A percentile compares a stretch with the other conserved stretches of the same genome.
Conservation (phyloP, 2,329 filamentous ascomycete species). For the Capronia coronata region DNA sequence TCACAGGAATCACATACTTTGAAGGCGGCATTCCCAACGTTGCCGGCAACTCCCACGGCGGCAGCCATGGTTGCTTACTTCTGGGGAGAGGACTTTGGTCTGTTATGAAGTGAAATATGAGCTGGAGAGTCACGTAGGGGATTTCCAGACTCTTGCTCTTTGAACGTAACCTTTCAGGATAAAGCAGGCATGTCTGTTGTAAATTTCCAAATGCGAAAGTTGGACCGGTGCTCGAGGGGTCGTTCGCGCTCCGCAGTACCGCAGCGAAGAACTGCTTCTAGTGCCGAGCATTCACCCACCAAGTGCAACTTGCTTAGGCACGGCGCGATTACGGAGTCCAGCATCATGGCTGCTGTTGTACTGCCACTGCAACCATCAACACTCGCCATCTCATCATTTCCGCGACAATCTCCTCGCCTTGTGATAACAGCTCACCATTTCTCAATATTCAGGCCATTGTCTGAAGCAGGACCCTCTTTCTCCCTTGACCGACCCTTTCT, state of each 20-base stretch:
- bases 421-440: background rate
- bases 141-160: background rate
- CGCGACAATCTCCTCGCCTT: background rate
- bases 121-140: background rate
- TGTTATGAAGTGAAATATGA: too few relatives aligned
- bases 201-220: conserved; percentile 13
- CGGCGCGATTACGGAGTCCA: conserved; percentile 16
- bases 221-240: conserved; percentile 5
- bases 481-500: background rate
- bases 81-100: background rate
- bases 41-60: conserved; percentile 41
- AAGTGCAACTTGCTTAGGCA: conserved; percentile 9
- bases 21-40: conserved; percentile 59
- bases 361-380: background rate
- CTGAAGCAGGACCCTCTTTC: background rate
- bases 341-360: background rate
- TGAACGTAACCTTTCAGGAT: background rate
- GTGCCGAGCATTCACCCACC: background rate
- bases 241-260: background rate
- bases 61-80: conserved; percentile 44
- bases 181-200: conserved; percentile 7
- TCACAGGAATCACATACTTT: conserved; percentile 43
- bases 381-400: conserved; percentile 13
- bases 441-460: background rate
- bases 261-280: background rate